A percentile compares a stretch with the other conserved stretches of the same genome.
phyloP scores from a whole-genome alignment of 2,329 filamentous ascomycete species.

The Calonectria crousiana region DNA sequence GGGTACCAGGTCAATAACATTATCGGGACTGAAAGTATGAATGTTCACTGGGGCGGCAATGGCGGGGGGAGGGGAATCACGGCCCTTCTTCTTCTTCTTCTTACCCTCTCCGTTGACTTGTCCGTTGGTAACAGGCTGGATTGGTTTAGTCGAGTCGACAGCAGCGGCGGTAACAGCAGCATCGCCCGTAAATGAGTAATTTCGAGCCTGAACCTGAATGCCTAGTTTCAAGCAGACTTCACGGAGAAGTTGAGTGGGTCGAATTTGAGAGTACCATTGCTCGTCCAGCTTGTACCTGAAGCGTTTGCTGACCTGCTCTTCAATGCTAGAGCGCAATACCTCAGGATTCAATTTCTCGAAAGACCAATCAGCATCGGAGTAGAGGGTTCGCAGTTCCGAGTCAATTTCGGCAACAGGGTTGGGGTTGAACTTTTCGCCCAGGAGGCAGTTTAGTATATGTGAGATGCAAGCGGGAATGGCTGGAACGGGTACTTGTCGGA shows the following conservation, averaged over 20 bases:
- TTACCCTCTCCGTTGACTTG: constrained; percentile 61
- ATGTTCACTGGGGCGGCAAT: constrained; percentile 55
- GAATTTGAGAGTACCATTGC: constrained; percentile 76
- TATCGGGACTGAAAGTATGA: constrained; percentile 78
- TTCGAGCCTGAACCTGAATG: constrained; percentile 84
- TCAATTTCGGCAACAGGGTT: constrained; percentile 85
- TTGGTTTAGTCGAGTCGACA: constrained; percentile 41
- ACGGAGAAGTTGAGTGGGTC: constrained; percentile 86
- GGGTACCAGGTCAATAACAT: constrained; percentile 93
- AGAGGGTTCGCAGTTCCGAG: constrained; percentile 78
- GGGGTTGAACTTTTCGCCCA: constrained; percentile 82
- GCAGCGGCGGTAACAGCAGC: constrained; percentile 44
- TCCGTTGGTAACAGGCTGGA: constrained; percentile 53
- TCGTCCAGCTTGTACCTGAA: constrained; percentile 81
- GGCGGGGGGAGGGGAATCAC: constrained; percentile 65
- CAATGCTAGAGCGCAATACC: constrained; percentile 75
- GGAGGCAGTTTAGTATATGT: constrained; percentile 93
- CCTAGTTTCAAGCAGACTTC: constrained; percentile 92
- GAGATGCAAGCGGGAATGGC: constrained; percentile 84
- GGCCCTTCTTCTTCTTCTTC: constrained; percentile 73
- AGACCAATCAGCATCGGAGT: constrained; percentile 83
- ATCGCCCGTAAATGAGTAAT: constrained; percentile 54
- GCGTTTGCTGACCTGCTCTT: constrained; percentile 77
- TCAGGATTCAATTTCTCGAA: constrained; percentile 86
- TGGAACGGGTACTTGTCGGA: constrained; percentile 82